Evolutionary conservation across 345 rosid genomes (phyloP), one percentile per base, ranked within the genome.

Genomic region (Noccaea bulbosa): DNA sequence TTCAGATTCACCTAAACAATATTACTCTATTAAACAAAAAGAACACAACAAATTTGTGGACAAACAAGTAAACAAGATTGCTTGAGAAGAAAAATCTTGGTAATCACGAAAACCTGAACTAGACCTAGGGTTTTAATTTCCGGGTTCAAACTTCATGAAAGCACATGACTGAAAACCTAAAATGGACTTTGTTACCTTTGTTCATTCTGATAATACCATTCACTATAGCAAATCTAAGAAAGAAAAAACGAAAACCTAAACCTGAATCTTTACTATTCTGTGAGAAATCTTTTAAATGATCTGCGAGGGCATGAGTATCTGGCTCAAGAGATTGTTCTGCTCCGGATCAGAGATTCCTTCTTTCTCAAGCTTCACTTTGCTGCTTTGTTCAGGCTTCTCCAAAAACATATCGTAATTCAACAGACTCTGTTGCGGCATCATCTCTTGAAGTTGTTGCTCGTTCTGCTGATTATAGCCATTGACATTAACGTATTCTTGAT

Each of bases 311-410:
- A 41, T 41, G 22, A 68, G n/a, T 20, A 44, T 16, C 14, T 68
- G 54, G 35, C 63, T 55, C 24, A 44, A 4, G 66, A 24, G 12
- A 38, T 38, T 15, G 40, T 47, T 27, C 5, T 46, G n/a, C 59
- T 59, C 66, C 15, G 14, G 53, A 37, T 46, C 57, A 57, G 49
- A 70, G 40, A 59, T 41, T 2, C 3, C 30, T 38, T 11, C 55
- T 39, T 72, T 27, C 58, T 72, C 76, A 63, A 33, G 69, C 63
- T 62, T 63, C 6, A 53, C 65, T 1, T 48, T 48, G 38, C 4
- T 16, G 5, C 24, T 35, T 34, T 43, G 69, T 20, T 62, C 47
- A 43, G 50, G 39, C 50, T 11, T 72, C 39, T 63, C 46, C 54
- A 11, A 35, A 35, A 44, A 10, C 70, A 12, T 56, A 2, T 72